A percentile compares a stretch with the other conserved stretches of the same genome.
These are phyloP conservation scores for Cladorrhinum sp. DNA, from an alignment of 2,329 filamentous ascomycete species.

Conservation along the genomic window DNA sequence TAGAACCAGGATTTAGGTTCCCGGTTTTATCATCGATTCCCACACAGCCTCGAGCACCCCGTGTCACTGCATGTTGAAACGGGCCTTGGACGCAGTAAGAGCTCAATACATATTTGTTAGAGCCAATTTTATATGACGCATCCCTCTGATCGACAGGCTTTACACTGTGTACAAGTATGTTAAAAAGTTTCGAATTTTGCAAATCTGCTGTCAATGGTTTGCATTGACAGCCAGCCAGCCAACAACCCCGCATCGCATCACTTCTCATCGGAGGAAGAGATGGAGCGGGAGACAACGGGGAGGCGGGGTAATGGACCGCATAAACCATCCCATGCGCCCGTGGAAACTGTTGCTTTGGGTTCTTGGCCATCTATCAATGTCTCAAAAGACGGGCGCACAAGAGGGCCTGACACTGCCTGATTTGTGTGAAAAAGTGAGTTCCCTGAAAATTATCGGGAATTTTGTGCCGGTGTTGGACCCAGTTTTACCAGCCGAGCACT, in stretches of 20 bases:
- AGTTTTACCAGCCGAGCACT: neutral
- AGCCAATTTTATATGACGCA: neutral
- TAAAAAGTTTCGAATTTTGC: too few species aligned
- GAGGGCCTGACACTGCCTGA: neutral
- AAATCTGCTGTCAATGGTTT: too few species aligned
- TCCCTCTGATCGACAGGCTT: neutral
- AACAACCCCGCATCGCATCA: neutral
- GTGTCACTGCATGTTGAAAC: too few species aligned
- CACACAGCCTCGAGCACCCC: too few species aligned
- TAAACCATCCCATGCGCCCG: too few species aligned
- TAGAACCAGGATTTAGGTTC: too few species aligned
- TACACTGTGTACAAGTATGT: too few species aligned
- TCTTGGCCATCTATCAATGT: neutral
- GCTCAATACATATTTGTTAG: too few species aligned
- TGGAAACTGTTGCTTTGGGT: neutral
- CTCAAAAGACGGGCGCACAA: neutral
- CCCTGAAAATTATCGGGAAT: neutral
- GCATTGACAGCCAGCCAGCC: too few species aligned
- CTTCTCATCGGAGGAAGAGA: neutral
- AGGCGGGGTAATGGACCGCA: neutral
- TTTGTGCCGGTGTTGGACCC: neutral
- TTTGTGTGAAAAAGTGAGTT: neutral
- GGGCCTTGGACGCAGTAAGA: too few species aligned
- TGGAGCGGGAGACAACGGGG: neutral
- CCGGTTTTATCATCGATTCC: too few species aligned